phyloP scores from a whole-genome alignment of 345 rosid genomes.

The Lepidium africanum region DNA sequence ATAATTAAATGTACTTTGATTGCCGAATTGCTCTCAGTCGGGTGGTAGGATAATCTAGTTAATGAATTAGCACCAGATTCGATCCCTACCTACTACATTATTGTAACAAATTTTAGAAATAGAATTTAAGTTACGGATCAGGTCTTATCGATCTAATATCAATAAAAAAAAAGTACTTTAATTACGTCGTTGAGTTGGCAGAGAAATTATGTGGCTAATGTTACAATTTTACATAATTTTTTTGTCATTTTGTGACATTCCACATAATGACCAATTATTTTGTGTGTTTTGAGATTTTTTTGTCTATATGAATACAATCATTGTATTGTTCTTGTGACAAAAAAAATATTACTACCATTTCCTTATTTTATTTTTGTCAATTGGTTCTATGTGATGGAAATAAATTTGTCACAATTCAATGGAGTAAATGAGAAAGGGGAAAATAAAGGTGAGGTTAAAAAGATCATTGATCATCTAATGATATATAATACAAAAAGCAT shows the following conservation, averaged over 20 bases:
- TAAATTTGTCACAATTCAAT: not conserved
- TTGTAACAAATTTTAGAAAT: too few relatives aligned
- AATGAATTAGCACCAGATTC: too few relatives aligned
- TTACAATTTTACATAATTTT: not conserved
- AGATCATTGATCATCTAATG: slow-evolving; percentile 21
- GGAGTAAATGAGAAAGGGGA: not conserved
- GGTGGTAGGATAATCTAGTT: too few relatives aligned
- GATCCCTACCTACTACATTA: too few relatives aligned
- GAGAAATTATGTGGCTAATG: not conserved
- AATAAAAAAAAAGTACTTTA: too few relatives aligned
- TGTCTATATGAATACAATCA: not conserved
- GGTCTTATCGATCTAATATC: too few relatives aligned
- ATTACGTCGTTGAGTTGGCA: not conserved
- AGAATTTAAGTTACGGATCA: too few relatives aligned
- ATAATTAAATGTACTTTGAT: not conserved
- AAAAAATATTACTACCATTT: too few relatives aligned
- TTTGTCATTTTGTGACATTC: not conserved
- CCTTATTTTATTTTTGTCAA: not conserved
- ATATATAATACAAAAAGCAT: slow-evolving; percentile 2
- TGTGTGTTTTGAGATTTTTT: not conserved
- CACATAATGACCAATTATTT: not conserved
- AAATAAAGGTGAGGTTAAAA: not conserved
- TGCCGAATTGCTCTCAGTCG: too few relatives aligned
- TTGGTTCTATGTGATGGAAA: not conserved
- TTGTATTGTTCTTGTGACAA: too few relatives aligned